Evolutionary conservation across 2,329 filamentous ascomycete species (phyloP).

Genomic region (Fusarium tanahbumbuense): DNA sequence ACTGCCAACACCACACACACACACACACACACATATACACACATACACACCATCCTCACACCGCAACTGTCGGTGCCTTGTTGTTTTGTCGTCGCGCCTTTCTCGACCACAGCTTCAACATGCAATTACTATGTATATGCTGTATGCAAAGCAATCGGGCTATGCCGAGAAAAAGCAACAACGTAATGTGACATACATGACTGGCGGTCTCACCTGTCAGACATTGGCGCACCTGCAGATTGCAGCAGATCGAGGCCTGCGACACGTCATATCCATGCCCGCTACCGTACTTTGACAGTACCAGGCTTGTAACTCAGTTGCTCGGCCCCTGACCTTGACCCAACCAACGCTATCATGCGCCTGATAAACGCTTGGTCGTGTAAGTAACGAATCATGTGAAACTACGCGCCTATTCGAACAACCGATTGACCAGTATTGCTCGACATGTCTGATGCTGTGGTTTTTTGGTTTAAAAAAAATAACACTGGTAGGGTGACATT

Average conservation of each 20-base stretch:
- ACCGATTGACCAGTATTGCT: neutral
- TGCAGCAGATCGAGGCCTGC: constrained; percentile 1
- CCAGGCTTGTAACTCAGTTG: neutral
- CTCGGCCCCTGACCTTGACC: neutral
- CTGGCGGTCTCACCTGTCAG: constrained; percentile 9
- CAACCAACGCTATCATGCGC: neutral
- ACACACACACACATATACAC: neutral
- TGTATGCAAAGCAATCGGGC: neutral
- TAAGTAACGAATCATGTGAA: neutral
- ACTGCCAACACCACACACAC: constrained; percentile 2
- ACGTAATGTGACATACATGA: constrained; percentile 2
- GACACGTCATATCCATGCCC: constrained; percentile 16
- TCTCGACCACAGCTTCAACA: neutral
- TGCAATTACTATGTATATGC: neutral
- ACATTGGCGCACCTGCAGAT: constrained; percentile 10
- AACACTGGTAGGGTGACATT: too few species aligned
- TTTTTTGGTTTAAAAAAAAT: neutral
- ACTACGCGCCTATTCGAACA: neutral
- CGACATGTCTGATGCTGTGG: too few species aligned
- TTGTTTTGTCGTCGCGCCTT: neutral
- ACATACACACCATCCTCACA: constrained; percentile 1
- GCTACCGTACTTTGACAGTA: neutral
- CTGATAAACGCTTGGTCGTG: neutral
- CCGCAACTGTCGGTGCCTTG: constrained; percentile 19
- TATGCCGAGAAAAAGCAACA: constrained; percentile 26